phyloP scores from a whole-genome alignment of 345 rosid genomes.

The Euphorbia peplus region DNA sequence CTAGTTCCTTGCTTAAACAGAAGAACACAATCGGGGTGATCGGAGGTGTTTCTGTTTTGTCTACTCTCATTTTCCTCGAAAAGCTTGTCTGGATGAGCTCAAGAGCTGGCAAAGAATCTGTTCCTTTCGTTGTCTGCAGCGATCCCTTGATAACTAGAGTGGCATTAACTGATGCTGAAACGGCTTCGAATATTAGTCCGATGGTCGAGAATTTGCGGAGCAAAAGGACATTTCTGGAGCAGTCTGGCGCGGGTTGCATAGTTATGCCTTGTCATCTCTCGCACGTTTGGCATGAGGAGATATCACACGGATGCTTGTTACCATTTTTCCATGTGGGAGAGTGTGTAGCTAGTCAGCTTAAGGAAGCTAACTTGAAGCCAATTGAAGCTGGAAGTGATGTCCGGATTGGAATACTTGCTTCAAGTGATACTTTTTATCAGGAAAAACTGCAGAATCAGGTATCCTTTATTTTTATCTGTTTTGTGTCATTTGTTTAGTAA shows the following conservation, averaged over 20 bases:
- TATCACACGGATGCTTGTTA: slow-evolving; percentile 46
- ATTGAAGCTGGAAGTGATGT: slow-evolving; percentile 55
- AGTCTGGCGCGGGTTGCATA: slow-evolving; percentile 57
- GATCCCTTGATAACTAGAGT: slow-evolving; percentile 26
- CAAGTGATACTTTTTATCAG: slow-evolving; percentile 50
- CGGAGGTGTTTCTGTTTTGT: slow-evolving; percentile 46
- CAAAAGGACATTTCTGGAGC: slow-evolving; percentile 57
- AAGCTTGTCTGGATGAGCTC: slow-evolving; percentile 45
- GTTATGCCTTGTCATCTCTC: slow-evolving; percentile 65
- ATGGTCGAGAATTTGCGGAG: slow-evolving; percentile 45
- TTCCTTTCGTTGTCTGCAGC: slow-evolving; percentile 46
- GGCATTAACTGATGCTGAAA: neutral
- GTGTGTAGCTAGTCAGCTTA: slow-evolving; percentile 57
- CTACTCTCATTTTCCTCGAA: slow-evolving; percentile 49
- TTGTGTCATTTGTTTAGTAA: neutral
- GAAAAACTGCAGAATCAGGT: slow-evolving; percentile 60
- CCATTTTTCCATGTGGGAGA: slow-evolving; percentile 62
- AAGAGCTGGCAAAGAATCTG: slow-evolving; percentile 29
- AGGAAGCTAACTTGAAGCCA: slow-evolving; percentile 57
- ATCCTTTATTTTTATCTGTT: neutral
- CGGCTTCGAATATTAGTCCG: neutral
- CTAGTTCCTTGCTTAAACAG: slow-evolving; percentile 25
- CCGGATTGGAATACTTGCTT: slow-evolving; percentile 55
- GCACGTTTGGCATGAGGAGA: slow-evolving; percentile 53
- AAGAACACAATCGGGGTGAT: slow-evolving; percentile 43